Conservation (phyloP, 345 rosid genomes). For the Acer negundo region DNA sequence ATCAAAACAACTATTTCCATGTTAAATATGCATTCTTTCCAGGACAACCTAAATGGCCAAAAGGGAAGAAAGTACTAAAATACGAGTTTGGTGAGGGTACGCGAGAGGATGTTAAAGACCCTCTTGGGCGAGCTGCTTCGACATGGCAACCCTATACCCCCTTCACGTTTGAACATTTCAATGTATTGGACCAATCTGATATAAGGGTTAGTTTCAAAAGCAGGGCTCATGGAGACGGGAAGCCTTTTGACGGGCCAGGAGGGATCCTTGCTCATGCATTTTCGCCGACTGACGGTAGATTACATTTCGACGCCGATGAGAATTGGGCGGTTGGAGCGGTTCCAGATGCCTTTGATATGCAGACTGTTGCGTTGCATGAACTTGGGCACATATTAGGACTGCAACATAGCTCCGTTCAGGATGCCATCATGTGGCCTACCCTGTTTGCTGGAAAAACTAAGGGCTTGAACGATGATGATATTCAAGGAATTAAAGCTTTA, state of each 20-base stretch:
- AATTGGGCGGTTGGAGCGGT: neutral
- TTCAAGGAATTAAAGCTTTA: slow-evolving; percentile 10
- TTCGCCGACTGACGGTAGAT: neutral
- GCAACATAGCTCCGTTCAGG: neutral
- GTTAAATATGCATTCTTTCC: neutral
- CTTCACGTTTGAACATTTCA: neutral
- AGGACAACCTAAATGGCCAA: neutral
- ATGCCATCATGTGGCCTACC: slow-evolving; percentile 7
- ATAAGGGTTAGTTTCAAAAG: slow-evolving; percentile 1
- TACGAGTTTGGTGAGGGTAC: neutral
- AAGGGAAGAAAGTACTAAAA: neutral
- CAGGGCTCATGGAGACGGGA: neutral
- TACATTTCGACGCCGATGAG: slow-evolving; percentile 7
- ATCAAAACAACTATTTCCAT: neutral
- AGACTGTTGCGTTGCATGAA: slow-evolving; percentile 18
- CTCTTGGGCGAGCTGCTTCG: neutral
- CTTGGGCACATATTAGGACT: slow-evolving; percentile 13
- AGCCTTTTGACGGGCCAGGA: slow-evolving; percentile 12
- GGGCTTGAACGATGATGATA: slow-evolving; percentile 12
- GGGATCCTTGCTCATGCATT: neutral
- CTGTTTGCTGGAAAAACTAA: neutral
- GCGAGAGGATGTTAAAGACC: neutral
- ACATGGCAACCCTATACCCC: neutral
- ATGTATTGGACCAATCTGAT: neutral
- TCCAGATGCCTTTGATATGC: neutral